Conservation (phyloP, 768 basidiomycete species). For the Multifurca ochricompacta region DNA sequence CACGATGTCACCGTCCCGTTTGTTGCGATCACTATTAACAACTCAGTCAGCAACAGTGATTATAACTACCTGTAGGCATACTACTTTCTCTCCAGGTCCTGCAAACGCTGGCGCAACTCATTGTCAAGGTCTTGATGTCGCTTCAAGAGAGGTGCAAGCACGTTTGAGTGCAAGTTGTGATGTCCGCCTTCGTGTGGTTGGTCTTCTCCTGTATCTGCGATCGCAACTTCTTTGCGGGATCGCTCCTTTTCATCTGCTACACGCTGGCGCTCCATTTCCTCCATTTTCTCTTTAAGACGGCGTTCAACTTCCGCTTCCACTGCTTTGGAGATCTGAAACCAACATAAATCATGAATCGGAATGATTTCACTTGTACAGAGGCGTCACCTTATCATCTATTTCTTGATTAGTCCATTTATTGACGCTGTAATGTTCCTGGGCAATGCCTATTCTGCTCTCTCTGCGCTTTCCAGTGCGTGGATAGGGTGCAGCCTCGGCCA, state of each 20-base stretch:
- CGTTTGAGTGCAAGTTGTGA: slow-evolving; percentile 33
- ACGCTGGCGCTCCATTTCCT: slow-evolving; percentile 28
- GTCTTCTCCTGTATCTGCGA: slow-evolving; percentile 33
- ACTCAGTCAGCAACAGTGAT: neutral
- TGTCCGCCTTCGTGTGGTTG: slow-evolving; percentile 20
- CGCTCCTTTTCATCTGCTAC: slow-evolving; percentile 22
- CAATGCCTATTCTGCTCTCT: slow-evolving; percentile 16
- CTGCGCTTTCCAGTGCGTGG: slow-evolving; percentile 13
- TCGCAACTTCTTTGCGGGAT: slow-evolving; percentile 22
- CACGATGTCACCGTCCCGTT: slow-evolving; percentile 51
- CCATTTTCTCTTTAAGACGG: slow-evolving; percentile 61
- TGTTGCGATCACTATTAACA: slow-evolving; percentile 47
- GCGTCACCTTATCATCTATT: slow-evolving; percentile 61
- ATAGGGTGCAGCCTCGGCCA: slow-evolving; percentile 13
- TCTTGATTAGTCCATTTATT: slow-evolving; percentile 53
- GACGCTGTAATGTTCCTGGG: slow-evolving; percentile 9
- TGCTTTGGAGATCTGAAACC: slow-evolving; percentile 53
- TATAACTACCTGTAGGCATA: slow-evolving; percentile 31
- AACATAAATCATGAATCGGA: neutral
- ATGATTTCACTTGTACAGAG: slow-evolving; percentile 4
- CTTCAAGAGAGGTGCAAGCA: slow-evolving; percentile 55
- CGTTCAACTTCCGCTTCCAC: slow-evolving; percentile 72
- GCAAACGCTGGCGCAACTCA: slow-evolving; percentile 53
- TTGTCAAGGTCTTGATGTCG: slow-evolving; percentile 62
- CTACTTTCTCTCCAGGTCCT: slow-evolving; percentile 69